Percentiles rank a stretch among this genome's conserved stretches.
phyloP scores from a whole-genome alignment of 352 stramenopile species.

The Pythium insidiosum region DNA sequence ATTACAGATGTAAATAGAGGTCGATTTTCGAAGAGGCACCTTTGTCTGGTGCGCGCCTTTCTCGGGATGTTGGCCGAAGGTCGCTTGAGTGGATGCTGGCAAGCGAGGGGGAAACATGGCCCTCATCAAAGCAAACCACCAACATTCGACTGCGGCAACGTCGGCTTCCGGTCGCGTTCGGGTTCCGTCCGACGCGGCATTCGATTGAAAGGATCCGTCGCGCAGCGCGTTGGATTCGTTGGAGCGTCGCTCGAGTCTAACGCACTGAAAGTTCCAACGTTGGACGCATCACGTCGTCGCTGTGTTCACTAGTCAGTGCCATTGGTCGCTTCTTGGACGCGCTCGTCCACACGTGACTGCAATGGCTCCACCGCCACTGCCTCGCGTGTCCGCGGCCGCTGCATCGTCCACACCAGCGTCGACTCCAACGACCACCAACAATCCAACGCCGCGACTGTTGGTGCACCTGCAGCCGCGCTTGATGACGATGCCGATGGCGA shows the following conservation, averaged over 20 bases:
- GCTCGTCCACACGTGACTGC: no score
- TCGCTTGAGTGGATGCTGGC: neutral
- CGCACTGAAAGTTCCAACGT: no score
- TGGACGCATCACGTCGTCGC: no score
- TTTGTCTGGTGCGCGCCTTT: neutral
- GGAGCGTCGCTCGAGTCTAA: no score
- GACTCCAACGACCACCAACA: neutral
- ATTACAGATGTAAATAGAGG: no score
- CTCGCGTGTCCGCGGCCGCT: no score
- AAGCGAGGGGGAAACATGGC: no score
- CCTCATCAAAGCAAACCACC: no score
- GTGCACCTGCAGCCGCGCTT: neutral
- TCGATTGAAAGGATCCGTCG: neutral
- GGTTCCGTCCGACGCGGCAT: neutral
- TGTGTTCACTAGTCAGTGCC: no score
- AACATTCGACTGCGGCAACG: neutral
- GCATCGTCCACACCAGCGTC: neutral
- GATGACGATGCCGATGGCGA: neutral
- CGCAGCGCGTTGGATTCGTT: neutral
- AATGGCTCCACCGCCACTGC: neutral
- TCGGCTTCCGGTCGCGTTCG: no score
- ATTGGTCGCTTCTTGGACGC: no score
- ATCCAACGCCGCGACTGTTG: neutral
- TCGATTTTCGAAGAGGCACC: neutral
- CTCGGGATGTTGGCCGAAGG: neutral